Conservation (phyloP, 2,329 filamentous ascomycete genomes). For the Phialophora chinensis region DNA sequence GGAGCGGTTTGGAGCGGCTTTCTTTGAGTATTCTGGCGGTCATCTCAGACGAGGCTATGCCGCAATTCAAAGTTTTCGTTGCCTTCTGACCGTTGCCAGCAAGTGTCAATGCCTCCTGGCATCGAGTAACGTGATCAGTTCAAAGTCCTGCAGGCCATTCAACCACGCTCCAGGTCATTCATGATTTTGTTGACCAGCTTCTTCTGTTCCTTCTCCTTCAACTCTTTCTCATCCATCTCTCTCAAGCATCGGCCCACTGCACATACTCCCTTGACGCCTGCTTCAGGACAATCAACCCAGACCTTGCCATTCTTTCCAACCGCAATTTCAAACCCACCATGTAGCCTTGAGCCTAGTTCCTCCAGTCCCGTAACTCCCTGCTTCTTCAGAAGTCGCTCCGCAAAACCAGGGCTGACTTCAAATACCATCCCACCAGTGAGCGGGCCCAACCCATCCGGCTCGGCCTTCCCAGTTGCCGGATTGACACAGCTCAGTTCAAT, state of each 20-base stretch:
- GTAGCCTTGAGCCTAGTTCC: constrained; percentile 76
- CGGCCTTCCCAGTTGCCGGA: constrained; percentile 81
- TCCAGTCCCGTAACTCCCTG: constrained; percentile 77
- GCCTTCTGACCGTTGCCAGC: not conserved
- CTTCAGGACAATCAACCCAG: constrained; percentile 78
- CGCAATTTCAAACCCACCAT: constrained; percentile 82
- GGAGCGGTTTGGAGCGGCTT: not conserved
- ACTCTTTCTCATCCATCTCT: constrained; percentile 67
- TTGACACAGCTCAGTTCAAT: constrained; percentile 90
- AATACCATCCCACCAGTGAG: constrained; percentile 87
- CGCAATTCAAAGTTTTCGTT: not conserved
- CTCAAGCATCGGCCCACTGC: constrained; percentile 78
- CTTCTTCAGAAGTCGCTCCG: constrained; percentile 72
- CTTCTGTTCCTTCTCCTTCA: constrained; percentile 52
- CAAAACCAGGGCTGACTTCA: constrained; percentile 77
- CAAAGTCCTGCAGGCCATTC: constrained; percentile 12
- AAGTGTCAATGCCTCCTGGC: not conserved
- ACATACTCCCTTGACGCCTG: constrained; percentile 72
- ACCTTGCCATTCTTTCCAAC: constrained; percentile 90
- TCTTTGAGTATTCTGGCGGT: not conserved
- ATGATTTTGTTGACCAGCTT: constrained; percentile 53
- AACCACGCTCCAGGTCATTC: constrained; percentile 46
- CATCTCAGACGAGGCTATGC: not conserved
- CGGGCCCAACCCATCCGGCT: constrained; percentile 84
- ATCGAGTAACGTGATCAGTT: not conserved